A percentile compares a stretch with the other conserved stretches of the same genome.
Evolutionary conservation across 139 green algal genomes (phyloP).

Genomic region (Ettlia oleoabundans): DNA sequence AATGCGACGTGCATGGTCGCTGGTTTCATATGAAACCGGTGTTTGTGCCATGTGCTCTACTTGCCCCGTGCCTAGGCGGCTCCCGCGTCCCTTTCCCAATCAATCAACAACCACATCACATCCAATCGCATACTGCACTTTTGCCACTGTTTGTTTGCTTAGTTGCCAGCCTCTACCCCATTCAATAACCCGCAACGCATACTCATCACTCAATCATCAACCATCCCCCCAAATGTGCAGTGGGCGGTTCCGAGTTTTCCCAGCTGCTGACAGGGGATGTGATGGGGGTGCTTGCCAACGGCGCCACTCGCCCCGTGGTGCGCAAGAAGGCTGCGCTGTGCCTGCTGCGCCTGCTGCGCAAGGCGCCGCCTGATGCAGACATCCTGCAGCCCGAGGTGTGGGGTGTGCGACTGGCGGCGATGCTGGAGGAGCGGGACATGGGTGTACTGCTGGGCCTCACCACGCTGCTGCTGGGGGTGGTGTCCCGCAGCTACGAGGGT

Average conservation of each 20-base stretch:
- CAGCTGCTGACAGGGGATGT: conserved; percentile 93
- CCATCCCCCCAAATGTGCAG: conserved; percentile 53
- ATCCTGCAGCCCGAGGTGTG: conserved; percentile 63
- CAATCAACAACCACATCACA: too few species aligned
- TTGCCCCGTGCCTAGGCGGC: too few species aligned
- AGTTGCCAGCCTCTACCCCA: background rate
- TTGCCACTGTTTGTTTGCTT: too few species aligned
- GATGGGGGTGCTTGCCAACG: conserved; percentile 86
- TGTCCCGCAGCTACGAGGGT: conserved; percentile 67
- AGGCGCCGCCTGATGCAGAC: conserved; percentile 79
- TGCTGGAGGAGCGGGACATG: conserved; percentile 94
- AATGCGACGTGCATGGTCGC: too few species aligned
- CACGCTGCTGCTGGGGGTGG: conserved; percentile 89
- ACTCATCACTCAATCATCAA: too few species aligned
- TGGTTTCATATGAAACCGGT: too few species aligned
- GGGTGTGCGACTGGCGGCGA: conserved; percentile 43
- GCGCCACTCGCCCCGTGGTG: conserved; percentile 81
- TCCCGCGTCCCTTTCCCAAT: too few species aligned
- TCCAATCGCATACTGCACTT: too few species aligned
- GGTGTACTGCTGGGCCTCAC: conserved; percentile 85
- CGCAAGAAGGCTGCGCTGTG: conserved; percentile 98
- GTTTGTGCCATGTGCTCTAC: too few species aligned
- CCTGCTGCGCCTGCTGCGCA: conserved; percentile 93
- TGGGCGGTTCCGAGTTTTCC: conserved; percentile 96
- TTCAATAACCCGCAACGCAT: background rate